Percentiles rank a stretch among this genome's conserved stretches.
These are phyloP conservation scores for Pavlovales sp. DNA, from an alignment of 208 protist genomes.

Conservation along the genomic window DNA sequence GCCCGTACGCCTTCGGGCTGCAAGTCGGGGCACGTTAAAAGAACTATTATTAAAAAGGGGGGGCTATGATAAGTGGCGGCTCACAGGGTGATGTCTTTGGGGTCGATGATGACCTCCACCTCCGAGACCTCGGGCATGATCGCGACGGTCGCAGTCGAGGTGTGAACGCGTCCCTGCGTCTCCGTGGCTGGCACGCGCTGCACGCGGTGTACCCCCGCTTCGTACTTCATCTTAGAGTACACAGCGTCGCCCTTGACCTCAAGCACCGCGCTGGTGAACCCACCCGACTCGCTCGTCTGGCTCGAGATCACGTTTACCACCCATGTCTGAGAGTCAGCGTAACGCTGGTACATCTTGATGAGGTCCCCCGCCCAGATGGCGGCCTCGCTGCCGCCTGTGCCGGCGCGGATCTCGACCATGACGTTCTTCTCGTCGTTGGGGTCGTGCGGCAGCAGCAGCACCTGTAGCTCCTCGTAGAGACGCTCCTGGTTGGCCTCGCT, in stretches of 20 bases:
- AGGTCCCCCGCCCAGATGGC: constrained; percentile 48
- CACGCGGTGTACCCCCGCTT: constrained; percentile 50
- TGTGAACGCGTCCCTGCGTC: constrained; percentile 49
- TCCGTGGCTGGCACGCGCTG: constrained; percentile 56
- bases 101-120: constrained; percentile 46
- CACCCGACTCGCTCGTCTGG: constrained; percentile 37
- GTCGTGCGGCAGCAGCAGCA: constrained; percentile 48
- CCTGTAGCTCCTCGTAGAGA: constrained; percentile 45
- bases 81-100: constrained; percentile 43
- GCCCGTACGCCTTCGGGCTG: too few relatives aligned
- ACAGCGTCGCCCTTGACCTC: constrained; percentile 35
- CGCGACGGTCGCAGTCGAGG: constrained; percentile 43
- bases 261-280: constrained; percentile 1
- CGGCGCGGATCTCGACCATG: constrained; percentile 57
- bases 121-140: constrained; percentile 50
- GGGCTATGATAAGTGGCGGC: background rate
- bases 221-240: constrained; percentile 51
- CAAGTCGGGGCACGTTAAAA: too few relatives aligned
- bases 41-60: background rate
- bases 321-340: constrained; percentile 46
- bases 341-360: constrained; percentile 42
- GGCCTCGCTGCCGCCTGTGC: constrained; percentile 51
- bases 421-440: constrained; percentile 55
- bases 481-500: background rate
- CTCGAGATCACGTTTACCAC: constrained; percentile 13